These are phyloP conservation scores for Pythium apleroticum DNA, from an alignment of 352 stramenopile species.

Conservation along the genomic window DNA sequence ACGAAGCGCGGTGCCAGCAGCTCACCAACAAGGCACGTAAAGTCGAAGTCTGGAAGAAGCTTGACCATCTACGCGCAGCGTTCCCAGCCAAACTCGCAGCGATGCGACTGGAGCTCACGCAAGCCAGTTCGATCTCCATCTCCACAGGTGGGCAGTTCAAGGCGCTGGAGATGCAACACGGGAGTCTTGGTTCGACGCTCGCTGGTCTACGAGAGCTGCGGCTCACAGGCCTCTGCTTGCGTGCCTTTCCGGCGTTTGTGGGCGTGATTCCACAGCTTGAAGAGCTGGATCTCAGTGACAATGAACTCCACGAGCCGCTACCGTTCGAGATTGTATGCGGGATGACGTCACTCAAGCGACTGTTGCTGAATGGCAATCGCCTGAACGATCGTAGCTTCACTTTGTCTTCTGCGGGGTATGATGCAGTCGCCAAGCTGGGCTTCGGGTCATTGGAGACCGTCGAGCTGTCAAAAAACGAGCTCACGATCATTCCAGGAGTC, in stretches of 20 bases:
- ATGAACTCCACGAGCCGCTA: constrained; percentile 25
- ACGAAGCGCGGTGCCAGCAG: constrained; percentile 32
- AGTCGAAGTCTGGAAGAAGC: constrained; percentile 37
- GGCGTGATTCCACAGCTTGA: constrained; percentile 22
- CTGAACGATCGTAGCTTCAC: constrained; percentile 25
- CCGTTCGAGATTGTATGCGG: constrained; percentile 17
- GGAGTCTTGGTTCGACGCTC: neutral
- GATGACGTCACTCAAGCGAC: constrained; percentile 23
- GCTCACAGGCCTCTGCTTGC: constrained; percentile 24
- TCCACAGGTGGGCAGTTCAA: neutral
- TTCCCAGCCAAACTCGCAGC: constrained; percentile 9
- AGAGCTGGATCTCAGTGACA: constrained; percentile 39
- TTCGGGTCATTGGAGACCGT: constrained; percentile 17
- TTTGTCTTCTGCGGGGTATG: neutral
- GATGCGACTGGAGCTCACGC: constrained; percentile 10
- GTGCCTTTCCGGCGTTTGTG: constrained; percentile 29
- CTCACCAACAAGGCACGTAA: constrained; percentile 23
- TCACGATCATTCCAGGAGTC: constrained; percentile 19
- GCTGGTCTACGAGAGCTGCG: constrained; percentile 12
- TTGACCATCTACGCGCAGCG: constrained; percentile 29
- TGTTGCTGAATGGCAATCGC: constrained; percentile 46
- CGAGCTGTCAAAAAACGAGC: constrained; percentile 35
- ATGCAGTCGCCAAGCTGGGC: neutral
- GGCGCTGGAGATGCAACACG: neutral
- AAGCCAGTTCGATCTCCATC: constrained; percentile 1